Conservation (phyloP, 805 yeast species). For the Brettanomyces nanus region DNA sequence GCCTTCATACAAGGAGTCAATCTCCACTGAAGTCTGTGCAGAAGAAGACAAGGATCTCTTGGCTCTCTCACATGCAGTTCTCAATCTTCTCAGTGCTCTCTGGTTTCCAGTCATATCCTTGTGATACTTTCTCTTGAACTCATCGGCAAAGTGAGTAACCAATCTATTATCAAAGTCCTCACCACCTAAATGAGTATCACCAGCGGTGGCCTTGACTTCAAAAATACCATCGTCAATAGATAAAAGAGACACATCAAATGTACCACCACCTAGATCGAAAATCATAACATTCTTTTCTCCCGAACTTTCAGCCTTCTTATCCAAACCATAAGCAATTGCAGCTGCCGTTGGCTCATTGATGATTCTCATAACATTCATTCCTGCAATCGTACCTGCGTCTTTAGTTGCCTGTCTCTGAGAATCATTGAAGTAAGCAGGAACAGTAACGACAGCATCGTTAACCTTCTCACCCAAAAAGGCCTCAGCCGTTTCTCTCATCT, state of each 20-base stretch:
- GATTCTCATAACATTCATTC: slow-evolving; percentile 88
- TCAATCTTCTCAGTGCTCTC: slow-evolving; percentile 95
- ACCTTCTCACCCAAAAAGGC: slow-evolving; percentile 77
- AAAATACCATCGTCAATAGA: slow-evolving; percentile 94
- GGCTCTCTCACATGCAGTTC: slow-evolving; percentile 98
- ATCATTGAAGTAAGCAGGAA: slow-evolving; percentile 95
- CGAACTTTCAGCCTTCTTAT: slow-evolving; percentile 67
- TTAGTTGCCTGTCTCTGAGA: slow-evolving; percentile 98
- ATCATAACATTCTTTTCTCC: slow-evolving; percentile 75
- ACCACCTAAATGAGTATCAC: slow-evolving; percentile 94
- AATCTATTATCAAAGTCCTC: slow-evolving; percentile 97
- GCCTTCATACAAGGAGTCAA: slow-evolving; percentile 93
- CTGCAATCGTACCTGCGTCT: slow-evolving; percentile 96
- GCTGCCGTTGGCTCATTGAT: slow-evolving; percentile 98
- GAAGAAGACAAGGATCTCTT: slow-evolving; percentile 97
- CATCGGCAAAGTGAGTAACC: slow-evolving; percentile 87
- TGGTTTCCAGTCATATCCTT: slow-evolving; percentile 88
- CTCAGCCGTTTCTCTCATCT: slow-evolving; percentile 88
- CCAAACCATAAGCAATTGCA: slow-evolving; percentile 94
- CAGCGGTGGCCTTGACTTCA: slow-evolving; percentile 92
- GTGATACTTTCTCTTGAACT: slow-evolving; percentile 97
- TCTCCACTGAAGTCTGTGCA: slow-evolving; percentile 91
- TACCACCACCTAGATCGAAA: slow-evolving; percentile 97
- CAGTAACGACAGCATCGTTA: slow-evolving; percentile 90
- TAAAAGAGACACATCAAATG: slow-evolving; percentile 90